Evolutionary conservation across 2,329 filamentous ascomycete genomes (phyloP).

Genomic region (Cryphonectria nitschkei): DNA sequence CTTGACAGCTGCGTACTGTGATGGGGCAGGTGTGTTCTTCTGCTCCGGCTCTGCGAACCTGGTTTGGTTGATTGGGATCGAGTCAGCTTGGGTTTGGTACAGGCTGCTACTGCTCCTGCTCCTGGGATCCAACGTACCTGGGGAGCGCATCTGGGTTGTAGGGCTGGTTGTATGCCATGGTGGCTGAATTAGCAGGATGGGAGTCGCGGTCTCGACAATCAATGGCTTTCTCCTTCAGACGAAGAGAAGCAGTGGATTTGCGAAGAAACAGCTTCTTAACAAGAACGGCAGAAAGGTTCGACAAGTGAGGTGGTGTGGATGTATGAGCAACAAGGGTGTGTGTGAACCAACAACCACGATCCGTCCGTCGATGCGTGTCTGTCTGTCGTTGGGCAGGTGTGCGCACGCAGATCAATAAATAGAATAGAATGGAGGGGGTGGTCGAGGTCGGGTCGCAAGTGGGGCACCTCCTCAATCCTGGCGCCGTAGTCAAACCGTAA

Average conservation of each 20-base stretch:
- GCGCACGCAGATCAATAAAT: conserved; percentile 17
- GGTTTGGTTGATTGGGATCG: conserved; percentile 17
- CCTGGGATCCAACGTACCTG: conserved; percentile 61
- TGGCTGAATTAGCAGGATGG: conserved; percentile 28
- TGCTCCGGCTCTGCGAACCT: conserved; percentile 58
- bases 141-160: conserved; percentile 96
- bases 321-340: neutral
- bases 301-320: neutral
- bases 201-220: conserved; percentile 12
- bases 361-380: conserved; percentile 5
- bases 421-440: conserved; percentile 18
- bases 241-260: neutral
- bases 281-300: neutral
- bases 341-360: neutral
- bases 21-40: conserved; percentile 33
- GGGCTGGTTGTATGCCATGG: conserved; percentile 91
- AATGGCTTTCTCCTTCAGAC: neutral
- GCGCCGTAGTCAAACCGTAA: neutral
- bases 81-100: conserved; percentile 17
- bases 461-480: conserved; percentile 9
- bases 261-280: neutral
- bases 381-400: conserved; percentile 6
- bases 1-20: conserved; percentile 52
- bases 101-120: neutral
- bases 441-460: conserved; percentile 14